These are phyloP conservation scores for Mycena maculata DNA, from an alignment of 768 basidiomycete genomes.

Conservation along the genomic window DNA sequence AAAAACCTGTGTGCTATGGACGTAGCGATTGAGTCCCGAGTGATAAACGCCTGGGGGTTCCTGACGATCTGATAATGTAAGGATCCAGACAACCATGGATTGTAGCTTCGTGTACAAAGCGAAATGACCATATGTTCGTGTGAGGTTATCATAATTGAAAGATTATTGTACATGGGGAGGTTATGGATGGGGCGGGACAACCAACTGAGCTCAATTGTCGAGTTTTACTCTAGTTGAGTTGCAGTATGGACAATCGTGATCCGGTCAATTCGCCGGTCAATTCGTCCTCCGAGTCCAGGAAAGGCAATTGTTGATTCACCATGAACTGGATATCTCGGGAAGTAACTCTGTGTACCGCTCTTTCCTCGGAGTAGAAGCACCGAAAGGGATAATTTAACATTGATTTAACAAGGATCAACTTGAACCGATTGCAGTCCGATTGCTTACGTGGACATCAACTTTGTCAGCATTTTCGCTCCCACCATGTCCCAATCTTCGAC, in stretches of 20 bases:
- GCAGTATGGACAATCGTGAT: conserved; percentile 14
- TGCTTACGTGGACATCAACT: conserved; percentile 9
- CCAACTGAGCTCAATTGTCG: conserved; percentile 23
- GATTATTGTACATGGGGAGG: conserved; percentile 15
- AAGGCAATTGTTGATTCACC: conserved; percentile 20
- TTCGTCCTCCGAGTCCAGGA: conserved; percentile 5
- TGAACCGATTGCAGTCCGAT: too few relatives aligned
- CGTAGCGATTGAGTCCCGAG: conserved; percentile 18
- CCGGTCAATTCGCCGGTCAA: conserved; percentile 17
- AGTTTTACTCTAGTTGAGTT: conserved; percentile 20
- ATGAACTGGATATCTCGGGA: not conserved
- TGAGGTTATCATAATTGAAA: conserved; percentile 17
- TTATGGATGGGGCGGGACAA: not conserved
- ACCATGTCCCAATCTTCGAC: conserved; percentile 15
- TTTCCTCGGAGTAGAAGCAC: conserved; percentile 2
- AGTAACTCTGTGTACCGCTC: conserved; percentile 2
- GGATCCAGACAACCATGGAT: conserved; percentile 3
- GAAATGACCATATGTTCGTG: conserved; percentile 21
- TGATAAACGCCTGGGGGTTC: conserved; percentile 9
- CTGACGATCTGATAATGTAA: conserved; percentile 24
- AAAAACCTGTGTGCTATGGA: conserved; percentile 10
- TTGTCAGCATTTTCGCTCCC: not conserved
- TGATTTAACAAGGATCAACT: not conserved
- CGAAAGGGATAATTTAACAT: conserved; percentile 13
- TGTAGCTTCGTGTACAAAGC: not conserved